Percentiles rank a stretch among this genome's conserved stretches.
Conservation (phyloP, 805 yeast genomes). For the Wickerhamomyces strasburgensis region DNA sequence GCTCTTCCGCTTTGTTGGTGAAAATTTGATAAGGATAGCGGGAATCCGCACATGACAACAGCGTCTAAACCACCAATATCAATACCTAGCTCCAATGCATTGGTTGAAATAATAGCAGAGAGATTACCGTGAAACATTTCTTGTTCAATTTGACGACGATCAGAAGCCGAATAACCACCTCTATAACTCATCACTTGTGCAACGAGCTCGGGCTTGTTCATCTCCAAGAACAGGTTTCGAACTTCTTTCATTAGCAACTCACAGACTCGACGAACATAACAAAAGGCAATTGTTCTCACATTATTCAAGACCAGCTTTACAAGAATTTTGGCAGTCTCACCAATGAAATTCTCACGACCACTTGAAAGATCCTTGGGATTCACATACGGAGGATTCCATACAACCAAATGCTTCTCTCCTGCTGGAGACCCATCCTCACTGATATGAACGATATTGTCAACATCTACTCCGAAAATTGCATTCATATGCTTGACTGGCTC, state of each 20-base stretch:
- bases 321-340: conserved; percentile 71
- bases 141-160: conserved; percentile 80
- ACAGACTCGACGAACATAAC: conserved; percentile 80
- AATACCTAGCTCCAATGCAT: conserved; percentile 92
- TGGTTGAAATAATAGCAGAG: conserved; percentile 86
- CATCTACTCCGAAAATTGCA: conserved; percentile 63
- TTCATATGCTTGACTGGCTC: conserved; percentile 71
- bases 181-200: conserved; percentile 86
- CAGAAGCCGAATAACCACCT: conserved; percentile 88
- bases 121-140: conserved; percentile 87
- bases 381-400: conserved; percentile 81
- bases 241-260: conserved; percentile 86
- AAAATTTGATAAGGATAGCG: conserved; percentile 77
- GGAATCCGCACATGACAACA: conserved; percentile 90
- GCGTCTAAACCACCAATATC: conserved; percentile 93
- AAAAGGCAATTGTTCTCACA: conserved; percentile 83
- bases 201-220: conserved; percentile 39
- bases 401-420: conserved; percentile 67
- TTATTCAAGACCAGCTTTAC: conserved; percentile 58
- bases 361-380: conserved; percentile 50
- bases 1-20: conserved; percentile 98
- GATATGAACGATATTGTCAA: conserved; percentile 49
- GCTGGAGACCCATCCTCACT: conserved; percentile 85
- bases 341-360: conserved; percentile 65
- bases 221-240: conserved; percentile 43